Evolutionary conservation across 1,139 yeast genomes (phyloP).

Genomic region (Blastobotrys petasosporus): DNA sequence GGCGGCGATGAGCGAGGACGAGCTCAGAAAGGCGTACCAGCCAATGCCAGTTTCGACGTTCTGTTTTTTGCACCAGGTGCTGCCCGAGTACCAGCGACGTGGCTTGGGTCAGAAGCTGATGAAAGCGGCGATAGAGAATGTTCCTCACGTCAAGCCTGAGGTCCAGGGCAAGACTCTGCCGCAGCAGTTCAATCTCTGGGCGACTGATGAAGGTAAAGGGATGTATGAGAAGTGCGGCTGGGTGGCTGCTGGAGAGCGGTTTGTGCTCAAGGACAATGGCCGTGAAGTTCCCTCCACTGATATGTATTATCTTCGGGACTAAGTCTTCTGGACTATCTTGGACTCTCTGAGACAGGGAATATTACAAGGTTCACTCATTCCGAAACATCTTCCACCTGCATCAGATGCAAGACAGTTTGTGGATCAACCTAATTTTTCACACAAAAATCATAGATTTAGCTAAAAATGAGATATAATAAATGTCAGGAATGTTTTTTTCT

Average conservation of each 20-base stretch:
- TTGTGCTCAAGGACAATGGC: not conserved
- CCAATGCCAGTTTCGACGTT: not conserved
- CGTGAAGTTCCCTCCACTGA: not conserved
- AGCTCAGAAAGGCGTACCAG: not conserved
- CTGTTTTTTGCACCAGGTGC: not conserved
- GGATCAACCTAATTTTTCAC: too few species aligned
- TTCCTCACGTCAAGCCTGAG: not conserved
- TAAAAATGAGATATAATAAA: too few species aligned
- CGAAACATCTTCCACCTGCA: too few species aligned
- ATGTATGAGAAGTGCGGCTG: slow-evolving; percentile 3
- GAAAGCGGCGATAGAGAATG: not conserved
- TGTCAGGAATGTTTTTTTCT: too few species aligned
- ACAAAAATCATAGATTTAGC: too few species aligned
- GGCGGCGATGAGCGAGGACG: not conserved
- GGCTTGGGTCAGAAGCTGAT: not conserved
- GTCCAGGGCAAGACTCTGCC: not conserved
- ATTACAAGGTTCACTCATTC: too few species aligned
- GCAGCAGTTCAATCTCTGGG: slow-evolving; percentile 1
- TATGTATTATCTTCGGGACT: not conserved
- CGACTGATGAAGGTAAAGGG: not conserved
- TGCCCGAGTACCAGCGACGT: slow-evolving; percentile 1
- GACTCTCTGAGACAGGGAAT: too few species aligned
- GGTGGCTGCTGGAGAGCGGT: too few species aligned
- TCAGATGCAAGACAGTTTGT: too few species aligned
- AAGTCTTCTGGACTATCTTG: too few species aligned